Base-by-base conservation (phyloP, 2,329 filamentous ascomycete genomes). In the Xylariomycetidae sp. region DNA sequence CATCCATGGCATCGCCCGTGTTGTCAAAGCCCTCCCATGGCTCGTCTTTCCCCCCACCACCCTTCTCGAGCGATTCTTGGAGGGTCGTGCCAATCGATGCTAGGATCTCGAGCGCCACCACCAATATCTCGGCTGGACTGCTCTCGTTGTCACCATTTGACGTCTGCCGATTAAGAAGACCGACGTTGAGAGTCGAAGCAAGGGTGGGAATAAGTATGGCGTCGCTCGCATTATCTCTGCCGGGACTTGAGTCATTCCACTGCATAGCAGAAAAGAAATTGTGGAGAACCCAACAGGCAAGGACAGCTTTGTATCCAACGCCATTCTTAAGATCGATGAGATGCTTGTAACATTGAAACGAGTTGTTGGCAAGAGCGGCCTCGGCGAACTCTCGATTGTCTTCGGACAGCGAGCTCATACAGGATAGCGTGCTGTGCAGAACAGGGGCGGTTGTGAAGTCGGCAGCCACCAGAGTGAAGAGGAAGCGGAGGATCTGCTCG, bases 11-110 rank as follows among this genome's bases (percentile, higher is more conserved):
- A 26, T 55, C 53, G 26, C 44, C 52, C 20, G 50, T 51, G 7
- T 63, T 59, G 16, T 54, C 53, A 25, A 64, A 53, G 0, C 59
- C 65, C 14, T 63, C 62, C 46, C 60, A 62, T 27, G 61, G 57
- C 33, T 63, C 58, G 18, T 60, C 53, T 12, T 57, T 60, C 16
- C 16, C 26, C 14, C 37, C 40, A 34, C 58, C 64, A 13, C 59
- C 64, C 37, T 67, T 66, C 25, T 69, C 66, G 26, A 74, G 51
- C 5, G 70, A 67, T 20, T 69, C 63, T 46, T 74, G 70, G 10
- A 82, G 60, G 28, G 64, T 67, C 3, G 77, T 81, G 26, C 77
- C 77, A 29, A 84, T 82, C 6, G 77, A 77, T 4, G 77, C 79
- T 0, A 82, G 62, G 12, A 79, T 73, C 54, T 83, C 77, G 0